These are phyloP conservation scores for Pelargonium hybrid DNA, from an alignment of 441 rosid species.

Conservation along the genomic window DNA sequence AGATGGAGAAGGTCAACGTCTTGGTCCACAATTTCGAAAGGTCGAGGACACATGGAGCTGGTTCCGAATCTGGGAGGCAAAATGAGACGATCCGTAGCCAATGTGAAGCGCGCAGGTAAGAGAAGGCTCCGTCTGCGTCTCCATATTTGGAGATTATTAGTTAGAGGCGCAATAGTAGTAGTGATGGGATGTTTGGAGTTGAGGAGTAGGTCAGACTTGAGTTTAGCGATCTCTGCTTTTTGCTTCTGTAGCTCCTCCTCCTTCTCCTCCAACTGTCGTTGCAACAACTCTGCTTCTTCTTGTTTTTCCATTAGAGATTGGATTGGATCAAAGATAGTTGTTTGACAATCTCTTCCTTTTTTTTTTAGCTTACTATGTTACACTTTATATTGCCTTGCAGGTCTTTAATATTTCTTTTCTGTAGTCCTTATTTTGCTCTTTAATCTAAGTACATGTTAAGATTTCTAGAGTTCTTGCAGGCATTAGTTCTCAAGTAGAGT, in stretches of 20 bases:
- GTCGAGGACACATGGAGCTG: not conserved
- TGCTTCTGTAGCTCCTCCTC: not conserved
- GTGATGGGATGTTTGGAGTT: not conserved
- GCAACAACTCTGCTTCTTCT: not conserved
- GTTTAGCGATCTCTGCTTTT: not conserved
- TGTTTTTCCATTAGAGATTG: not conserved
- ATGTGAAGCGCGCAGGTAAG: not conserved
- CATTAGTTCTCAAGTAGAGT: too few relatives aligned
- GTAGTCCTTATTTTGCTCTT: too few relatives aligned
- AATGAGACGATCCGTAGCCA: not conserved
- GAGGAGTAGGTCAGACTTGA: not conserved
- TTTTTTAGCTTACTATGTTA: constrained; percentile 9
- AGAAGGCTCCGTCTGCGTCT: not conserved
- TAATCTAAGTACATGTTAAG: too few relatives aligned
- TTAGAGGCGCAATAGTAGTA: not conserved
- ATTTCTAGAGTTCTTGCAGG: too few relatives aligned
- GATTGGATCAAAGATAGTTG: not conserved
- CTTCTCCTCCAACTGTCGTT: not conserved
- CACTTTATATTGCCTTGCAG: constrained; percentile 17
- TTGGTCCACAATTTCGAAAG: not conserved
- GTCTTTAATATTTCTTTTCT: too few relatives aligned
- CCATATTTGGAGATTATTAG: not conserved
- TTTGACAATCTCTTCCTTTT: constrained; percentile 4
- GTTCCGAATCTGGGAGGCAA: not conserved
- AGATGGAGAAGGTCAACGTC: not conserved